Percentiles rank a stretch among this genome's conserved stretches.
Evolutionary conservation across 1,284 basidiomycete species (phyloP).

Genomic region (Malassezia pachydermatis): DNA sequence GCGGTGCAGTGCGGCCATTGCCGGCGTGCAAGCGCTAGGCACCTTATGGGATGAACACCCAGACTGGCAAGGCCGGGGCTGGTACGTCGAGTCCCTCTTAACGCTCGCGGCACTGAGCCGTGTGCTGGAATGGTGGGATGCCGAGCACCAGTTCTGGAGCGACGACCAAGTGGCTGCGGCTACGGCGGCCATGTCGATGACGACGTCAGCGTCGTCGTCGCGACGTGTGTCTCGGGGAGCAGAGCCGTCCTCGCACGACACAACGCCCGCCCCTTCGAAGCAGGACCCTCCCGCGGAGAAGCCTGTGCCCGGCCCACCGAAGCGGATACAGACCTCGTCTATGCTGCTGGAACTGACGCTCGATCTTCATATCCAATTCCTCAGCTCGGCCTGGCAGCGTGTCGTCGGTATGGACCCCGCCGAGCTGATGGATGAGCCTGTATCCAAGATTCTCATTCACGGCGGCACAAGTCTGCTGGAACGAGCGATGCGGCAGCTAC

Average conservation of each 20-base stretch:
- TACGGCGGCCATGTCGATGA: slow-evolving; percentile 14
- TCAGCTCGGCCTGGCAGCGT: slow-evolving; percentile 85
- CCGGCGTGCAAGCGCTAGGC: slow-evolving; percentile 79
- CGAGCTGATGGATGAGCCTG: slow-evolving; percentile 65
- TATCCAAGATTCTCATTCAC: slow-evolving; percentile 71
- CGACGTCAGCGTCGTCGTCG: not conserved
- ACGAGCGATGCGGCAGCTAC: slow-evolving; percentile 72
- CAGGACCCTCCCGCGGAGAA: not conserved
- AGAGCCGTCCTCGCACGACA: not conserved
- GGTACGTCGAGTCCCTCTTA: slow-evolving; percentile 82
- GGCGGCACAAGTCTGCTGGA: slow-evolving; percentile 77
- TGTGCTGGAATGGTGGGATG: slow-evolving; percentile 99
- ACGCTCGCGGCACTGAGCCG: slow-evolving; percentile 92
- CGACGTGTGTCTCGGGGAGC: too few species aligned
- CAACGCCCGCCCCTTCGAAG: not conserved
- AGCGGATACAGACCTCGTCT: slow-evolving; percentile 22
- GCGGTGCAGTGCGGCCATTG: slow-evolving; percentile 73
- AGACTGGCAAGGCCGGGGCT: slow-evolving; percentile 92
- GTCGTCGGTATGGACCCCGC: slow-evolving; percentile 77
- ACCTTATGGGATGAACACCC: slow-evolving; percentile 93
- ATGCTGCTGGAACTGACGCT: slow-evolving; percentile 80
- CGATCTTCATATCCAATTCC: slow-evolving; percentile 73
- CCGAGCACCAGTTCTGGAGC: slow-evolving; percentile 99
- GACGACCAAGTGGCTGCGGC: slow-evolving; percentile 62
- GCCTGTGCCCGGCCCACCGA: slow-evolving; percentile 15